Percentiles rank a stretch among this genome's conserved stretches.
These are phyloP conservation scores for Pseudocercospora fuligena DNA, from an alignment of 2,329 filamentous ascomycete genomes.

Conservation along the genomic window DNA sequence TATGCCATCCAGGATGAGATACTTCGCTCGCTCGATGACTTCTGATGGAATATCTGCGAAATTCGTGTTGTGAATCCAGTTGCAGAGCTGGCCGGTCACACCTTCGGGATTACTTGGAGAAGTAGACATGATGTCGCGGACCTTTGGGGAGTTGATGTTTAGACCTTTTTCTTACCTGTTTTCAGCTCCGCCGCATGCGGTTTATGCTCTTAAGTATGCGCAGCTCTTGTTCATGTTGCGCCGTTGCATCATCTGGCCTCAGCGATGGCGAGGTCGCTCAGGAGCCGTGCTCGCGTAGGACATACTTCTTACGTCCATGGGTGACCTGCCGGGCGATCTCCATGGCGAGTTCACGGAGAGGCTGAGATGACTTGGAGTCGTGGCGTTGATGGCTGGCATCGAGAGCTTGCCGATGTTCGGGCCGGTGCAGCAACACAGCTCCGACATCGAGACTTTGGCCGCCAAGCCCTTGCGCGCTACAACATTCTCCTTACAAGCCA, in stretches of 20 bases:
- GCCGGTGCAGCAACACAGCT: too few species aligned
- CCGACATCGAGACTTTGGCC: too few species aligned
- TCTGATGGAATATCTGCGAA: conserved; percentile 12
- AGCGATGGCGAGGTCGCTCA: neutral
- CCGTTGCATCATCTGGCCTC: neutral
- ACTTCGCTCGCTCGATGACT: conserved; percentile 19
- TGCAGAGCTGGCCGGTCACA: conserved; percentile 11
- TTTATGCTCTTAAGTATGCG: neutral
- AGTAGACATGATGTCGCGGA: conserved; percentile 11
- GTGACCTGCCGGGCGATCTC: neutral
- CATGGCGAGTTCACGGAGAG: neutral
- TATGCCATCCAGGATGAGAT: conserved; percentile 18
- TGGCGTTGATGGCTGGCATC: too few species aligned
- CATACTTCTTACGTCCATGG: neutral
- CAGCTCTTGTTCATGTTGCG: neutral
- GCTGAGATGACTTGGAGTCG: too few species aligned
- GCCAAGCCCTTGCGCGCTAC: too few species aligned
- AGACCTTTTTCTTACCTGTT: neutral
- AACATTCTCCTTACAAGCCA: too few species aligned
- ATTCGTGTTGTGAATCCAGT: conserved; percentile 10
- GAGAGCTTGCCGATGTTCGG: too few species aligned
- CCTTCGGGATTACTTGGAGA: conserved; percentile 15
- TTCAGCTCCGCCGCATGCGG: neutral
- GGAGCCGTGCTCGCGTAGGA: neutral
- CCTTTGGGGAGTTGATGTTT: neutral